Evolutionary conservation across 1,284 basidiomycete species (phyloP).

Genomic region (Leucoagaricus sp.): DNA sequence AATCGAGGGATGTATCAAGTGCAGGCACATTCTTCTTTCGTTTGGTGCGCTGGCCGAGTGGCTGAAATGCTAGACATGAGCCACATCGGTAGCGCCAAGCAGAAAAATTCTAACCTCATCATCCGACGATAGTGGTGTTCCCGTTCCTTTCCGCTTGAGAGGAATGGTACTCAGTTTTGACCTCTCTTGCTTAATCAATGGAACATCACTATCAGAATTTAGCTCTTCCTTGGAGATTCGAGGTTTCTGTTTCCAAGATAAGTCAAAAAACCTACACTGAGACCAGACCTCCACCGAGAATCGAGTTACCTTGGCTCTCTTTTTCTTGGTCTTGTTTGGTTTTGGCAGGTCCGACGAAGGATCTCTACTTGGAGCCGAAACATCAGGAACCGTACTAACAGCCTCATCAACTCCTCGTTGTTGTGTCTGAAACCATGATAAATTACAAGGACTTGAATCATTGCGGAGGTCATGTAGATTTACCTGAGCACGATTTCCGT

Average conservation of each 20-base stretch:
- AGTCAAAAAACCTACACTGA: background rate
- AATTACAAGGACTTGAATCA: background rate
- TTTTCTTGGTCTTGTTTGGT: background rate
- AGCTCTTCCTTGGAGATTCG: background rate
- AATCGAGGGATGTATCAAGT: background rate
- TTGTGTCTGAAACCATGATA: background rate
- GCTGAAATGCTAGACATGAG: background rate
- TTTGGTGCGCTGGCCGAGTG: background rate
- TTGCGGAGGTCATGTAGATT: background rate
- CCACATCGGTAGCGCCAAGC: background rate
- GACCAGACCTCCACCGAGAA: background rate
- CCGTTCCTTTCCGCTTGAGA: background rate
- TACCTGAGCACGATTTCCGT: conserved; percentile 19
- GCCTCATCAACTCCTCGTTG: conserved; percentile 3
- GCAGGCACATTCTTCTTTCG: background rate
- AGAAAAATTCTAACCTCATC: conserved; percentile 5
- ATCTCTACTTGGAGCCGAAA: background rate
- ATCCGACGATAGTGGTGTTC: background rate
- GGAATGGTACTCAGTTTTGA: background rate
- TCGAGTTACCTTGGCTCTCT: background rate
- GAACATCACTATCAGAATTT: conserved; percentile 4
- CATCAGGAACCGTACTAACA: background rate
- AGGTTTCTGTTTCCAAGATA: background rate
- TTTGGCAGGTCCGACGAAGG: background rate
- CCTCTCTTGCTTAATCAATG: conserved; percentile 1